phyloP scores from a whole-genome alignment of 169 alveolate species.

The Cryptosporidium baileyi region DNA sequence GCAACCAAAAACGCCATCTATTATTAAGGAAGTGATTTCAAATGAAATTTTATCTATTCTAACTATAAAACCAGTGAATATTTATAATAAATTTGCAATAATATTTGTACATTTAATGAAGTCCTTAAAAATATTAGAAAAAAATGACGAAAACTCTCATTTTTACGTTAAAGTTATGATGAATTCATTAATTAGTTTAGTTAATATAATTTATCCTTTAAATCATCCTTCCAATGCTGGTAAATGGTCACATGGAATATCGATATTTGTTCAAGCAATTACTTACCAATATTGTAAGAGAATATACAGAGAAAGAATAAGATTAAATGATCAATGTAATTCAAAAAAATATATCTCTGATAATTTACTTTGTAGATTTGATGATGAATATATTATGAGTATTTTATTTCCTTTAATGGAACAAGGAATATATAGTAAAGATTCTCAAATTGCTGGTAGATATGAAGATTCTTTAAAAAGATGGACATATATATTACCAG shows the following conservation, averaged over 20 bases:
- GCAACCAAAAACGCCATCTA: slow-evolving; percentile 36
- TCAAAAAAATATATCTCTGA: background rate
- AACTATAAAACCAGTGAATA: slow-evolving; percentile 11
- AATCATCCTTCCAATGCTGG: slow-evolving; percentile 51
- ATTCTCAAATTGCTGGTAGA: slow-evolving; percentile 30
- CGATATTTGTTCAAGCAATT: slow-evolving; percentile 48
- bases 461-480: slow-evolving; percentile 54
- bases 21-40: slow-evolving; percentile 13
- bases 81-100: slow-evolving; percentile 42
- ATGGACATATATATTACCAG: slow-evolving; percentile 64
- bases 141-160: background rate
- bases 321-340: background rate
- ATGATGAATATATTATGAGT: slow-evolving; percentile 37
- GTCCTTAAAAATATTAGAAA: slow-evolving; percentile 22
- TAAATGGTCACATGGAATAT: slow-evolving; percentile 54
- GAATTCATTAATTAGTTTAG: background rate
- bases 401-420: slow-evolving; percentile 54
- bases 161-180: background rate
- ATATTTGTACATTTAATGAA: slow-evolving; percentile 22
- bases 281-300: slow-evolving; percentile 67
- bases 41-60: slow-evolving; percentile 14
- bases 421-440: slow-evolving; percentile 64
- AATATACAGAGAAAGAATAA: slow-evolving; percentile 33
- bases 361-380: slow-evolving; percentile 27
- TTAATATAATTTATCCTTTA: slow-evolving; percentile 19